Evolutionary conservation across 176 grass and related monocot genomes (phyloP).

Genomic region (Hsuehochloa calcarea): DNA sequence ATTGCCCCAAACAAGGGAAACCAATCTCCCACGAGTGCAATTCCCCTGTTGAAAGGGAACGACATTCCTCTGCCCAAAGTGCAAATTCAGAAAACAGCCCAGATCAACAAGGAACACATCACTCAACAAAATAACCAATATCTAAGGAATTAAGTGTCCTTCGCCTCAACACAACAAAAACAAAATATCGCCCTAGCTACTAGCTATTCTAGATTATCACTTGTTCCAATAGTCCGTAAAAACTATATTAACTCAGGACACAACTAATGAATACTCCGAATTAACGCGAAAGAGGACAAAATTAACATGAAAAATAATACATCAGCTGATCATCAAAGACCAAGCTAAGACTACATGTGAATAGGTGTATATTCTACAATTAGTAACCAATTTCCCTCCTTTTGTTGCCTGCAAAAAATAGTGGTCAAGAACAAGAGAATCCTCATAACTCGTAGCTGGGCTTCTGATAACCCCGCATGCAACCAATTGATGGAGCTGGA

Average conservation of each 20-base stretch:
- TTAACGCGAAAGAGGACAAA: background rate
- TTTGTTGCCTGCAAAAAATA: constrained; percentile 46
- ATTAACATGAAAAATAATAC: background rate
- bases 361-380: constrained; percentile 48
- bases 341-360: constrained; percentile 42
- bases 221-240: constrained; percentile 27
- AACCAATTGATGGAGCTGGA: constrained; percentile 26
- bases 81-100: background rate
- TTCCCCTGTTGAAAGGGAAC: too few species aligned
- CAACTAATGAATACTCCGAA: constrained; percentile 21
- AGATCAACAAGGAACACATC: background rate
- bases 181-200: constrained; percentile 5
- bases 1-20: background rate
- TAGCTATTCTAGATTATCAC: constrained; percentile 23
- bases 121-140: background rate
- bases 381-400: constrained; percentile 19
- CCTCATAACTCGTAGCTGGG: background rate
- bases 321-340: constrained; percentile 17
- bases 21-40: background rate
- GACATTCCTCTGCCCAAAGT: background rate
- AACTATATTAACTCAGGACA: constrained; percentile 30
- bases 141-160: background rate
- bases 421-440: constrained; percentile 25
- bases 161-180: background rate
- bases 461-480: constrained; percentile 25